Base-by-base conservation (phyloP, 2,329 filamentous ascomycete genomes). In the Xylariaceae sp. region DNA sequence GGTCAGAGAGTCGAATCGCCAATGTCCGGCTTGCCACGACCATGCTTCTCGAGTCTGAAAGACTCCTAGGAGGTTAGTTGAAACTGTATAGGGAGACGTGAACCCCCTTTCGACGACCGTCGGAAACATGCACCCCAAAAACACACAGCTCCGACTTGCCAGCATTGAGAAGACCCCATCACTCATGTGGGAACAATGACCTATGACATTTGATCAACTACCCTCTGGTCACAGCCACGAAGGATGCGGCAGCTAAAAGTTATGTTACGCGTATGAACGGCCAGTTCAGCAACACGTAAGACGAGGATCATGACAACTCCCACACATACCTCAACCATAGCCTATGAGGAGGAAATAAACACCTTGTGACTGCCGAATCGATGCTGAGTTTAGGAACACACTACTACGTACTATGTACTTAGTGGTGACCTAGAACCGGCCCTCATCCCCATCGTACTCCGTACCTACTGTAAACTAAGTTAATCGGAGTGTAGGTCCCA, bases 1-100 rank as follows among this genome's bases (percentile, higher is more conserved):
- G 59, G 34, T 11, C 52, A 65, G 63, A 69, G 65, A 70, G 70
- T 71, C 69, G 56, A 69, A 75, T 76, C 74, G 69, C 67, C 75
- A 68, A 30, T 30, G 23, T 66, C 67, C 70, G 68, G 64, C 67
- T 68, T 66, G 57, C 66, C 58, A 63, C 55, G 66, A 67, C 69
- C 69, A 63, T 70, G 68, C 63, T 55, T 55, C 55, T 56, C 60
- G 62, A 60, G 65, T 68, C 56, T 66, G 63, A 60, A 64, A 60
- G 61, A 54, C 53, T 58, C 51, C 56, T 64, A 64, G 68, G 67
- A 66, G 53, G 62, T 49, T 53, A 60, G 64, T 64, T 62, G 62
- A 55, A 61, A 60, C n/a, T 15, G 47, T 7, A 8, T 7, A 18
- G 47, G 60, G 62, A 66, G 65, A 62, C 60, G 65, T 71, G 68